Conservation (phyloP, 345 rosid genomes). For the Hibiscus mutabilis region DNA sequence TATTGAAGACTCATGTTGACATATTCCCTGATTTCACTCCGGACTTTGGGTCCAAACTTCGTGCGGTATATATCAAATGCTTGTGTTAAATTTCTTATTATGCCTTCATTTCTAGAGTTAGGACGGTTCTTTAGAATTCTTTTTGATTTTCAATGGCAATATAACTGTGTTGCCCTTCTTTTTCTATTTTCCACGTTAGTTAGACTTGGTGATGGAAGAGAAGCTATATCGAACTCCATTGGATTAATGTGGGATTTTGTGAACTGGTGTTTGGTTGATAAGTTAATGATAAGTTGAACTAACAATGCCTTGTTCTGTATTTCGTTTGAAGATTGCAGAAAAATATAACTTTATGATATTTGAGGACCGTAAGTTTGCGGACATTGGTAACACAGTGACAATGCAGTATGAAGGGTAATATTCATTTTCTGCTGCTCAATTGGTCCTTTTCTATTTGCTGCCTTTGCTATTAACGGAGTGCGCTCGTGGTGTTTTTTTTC, state of each 20-base stretch:
- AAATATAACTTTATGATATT: slow-evolving; percentile 78
- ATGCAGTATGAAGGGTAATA: slow-evolving; percentile 91
- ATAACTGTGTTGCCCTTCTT: not conserved
- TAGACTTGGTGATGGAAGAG: not conserved
- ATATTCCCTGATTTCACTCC: slow-evolving; percentile 90
- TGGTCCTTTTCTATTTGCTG: not conserved
- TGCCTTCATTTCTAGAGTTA: not conserved
- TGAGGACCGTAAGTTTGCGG: slow-evolving; percentile 98
- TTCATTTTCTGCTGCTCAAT: not conserved
- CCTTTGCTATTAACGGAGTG: not conserved
- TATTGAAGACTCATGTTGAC: slow-evolving; percentile 94
- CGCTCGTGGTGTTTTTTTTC: not conserved
- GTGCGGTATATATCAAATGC: slow-evolving; percentile 38
- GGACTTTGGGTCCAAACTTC: slow-evolving; percentile 83
- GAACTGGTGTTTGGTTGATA: not conserved
- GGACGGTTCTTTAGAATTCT: not conserved
- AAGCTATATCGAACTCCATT: not conserved
- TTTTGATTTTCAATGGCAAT: not conserved
- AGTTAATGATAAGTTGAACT: not conserved
- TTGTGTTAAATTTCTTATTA: not conserved
- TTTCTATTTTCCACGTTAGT: not conserved
- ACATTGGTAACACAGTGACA: slow-evolving; percentile 96
- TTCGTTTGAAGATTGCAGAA: slow-evolving; percentile 63
- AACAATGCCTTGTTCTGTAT: not conserved
- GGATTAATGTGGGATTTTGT: not conserved